phyloP scores from a whole-genome alignment of 768 basidiomycete genomes.

The Bullera alba region DNA sequence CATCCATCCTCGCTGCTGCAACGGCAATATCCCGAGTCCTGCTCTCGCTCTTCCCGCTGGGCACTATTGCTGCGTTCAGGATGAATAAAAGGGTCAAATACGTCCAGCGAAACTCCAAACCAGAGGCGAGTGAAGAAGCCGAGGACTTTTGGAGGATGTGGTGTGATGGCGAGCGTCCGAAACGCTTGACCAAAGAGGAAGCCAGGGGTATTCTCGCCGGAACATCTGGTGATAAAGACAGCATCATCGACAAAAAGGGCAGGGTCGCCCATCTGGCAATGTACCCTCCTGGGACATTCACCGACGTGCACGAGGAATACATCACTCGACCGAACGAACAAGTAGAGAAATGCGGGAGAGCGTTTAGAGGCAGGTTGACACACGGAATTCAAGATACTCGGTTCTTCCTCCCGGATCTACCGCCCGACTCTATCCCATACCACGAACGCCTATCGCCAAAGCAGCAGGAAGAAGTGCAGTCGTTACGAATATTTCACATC shows the following conservation, averaged over 20 bases:
- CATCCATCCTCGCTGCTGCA: conserved; percentile 27
- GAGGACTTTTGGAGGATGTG: conserved; percentile 39
- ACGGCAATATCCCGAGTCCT: conserved; percentile 37
- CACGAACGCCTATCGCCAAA: conserved; percentile 16
- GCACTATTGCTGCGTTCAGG: conserved; percentile 29
- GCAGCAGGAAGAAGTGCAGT: conserved; percentile 18
- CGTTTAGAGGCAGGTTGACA: neutral
- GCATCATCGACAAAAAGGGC: conserved; percentile 5
- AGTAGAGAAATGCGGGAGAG: neutral
- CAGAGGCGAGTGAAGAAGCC: conserved; percentile 17
- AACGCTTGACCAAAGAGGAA: conserved; percentile 12
- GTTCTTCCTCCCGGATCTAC: conserved; percentile 34
- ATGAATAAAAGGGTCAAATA: conserved; percentile 15
- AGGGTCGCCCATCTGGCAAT: conserved; percentile 13
- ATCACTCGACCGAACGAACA: neutral
- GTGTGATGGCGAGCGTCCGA: conserved; percentile 31
- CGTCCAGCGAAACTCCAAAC: conserved; percentile 13
- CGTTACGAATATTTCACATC: conserved; percentile 26
- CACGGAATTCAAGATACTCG: neutral
- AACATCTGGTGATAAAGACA: conserved; percentile 1
- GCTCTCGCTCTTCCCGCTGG: conserved; percentile 40
- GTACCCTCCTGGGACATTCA: conserved; percentile 1
- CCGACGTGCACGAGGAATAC: neutral
- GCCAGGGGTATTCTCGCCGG: conserved; percentile 8
- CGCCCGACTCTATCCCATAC: conserved; percentile 17